Percentiles rank a stretch among this genome's conserved stretches.
phyloP scores from a whole-genome alignment of 1,284 basidiomycete species.

The Trichosporon sp. region DNA sequence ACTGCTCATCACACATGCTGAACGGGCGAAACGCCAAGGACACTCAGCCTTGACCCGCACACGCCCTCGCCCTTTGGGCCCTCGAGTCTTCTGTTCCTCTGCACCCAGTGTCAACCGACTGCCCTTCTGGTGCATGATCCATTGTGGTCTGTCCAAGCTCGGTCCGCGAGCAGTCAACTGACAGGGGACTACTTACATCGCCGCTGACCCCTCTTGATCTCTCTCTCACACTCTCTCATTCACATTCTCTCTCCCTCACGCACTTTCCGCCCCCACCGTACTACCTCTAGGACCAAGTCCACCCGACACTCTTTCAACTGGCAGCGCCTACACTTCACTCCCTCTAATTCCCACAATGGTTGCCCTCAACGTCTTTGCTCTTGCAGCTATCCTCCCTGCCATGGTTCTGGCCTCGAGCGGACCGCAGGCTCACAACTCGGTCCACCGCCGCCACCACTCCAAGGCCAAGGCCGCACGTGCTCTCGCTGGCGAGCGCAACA shows the following conservation, averaged over 20 bases:
- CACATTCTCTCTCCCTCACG: not conserved
- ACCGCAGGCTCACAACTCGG: conserved; percentile 12
- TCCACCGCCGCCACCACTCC: not conserved
- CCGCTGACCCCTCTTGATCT: not conserved
- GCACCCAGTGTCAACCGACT: not conserved
- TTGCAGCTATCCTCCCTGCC: conserved; percentile 33
- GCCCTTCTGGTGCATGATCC: not conserved
- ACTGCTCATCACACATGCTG: not conserved
- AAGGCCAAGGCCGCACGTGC: not conserved
- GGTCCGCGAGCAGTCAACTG: not conserved
- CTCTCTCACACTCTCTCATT: conserved; percentile 6
- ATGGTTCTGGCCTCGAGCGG: conserved; percentile 20
- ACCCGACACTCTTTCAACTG: not conserved
- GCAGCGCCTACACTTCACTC: not conserved
- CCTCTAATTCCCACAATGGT: conserved; percentile 24
- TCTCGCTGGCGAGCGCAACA: conserved; percentile 2
- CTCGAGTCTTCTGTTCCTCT: not conserved
- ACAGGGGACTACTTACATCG: not conserved
- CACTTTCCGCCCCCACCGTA: not conserved
- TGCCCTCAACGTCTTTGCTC: conserved; percentile 26
- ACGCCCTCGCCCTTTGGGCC: not conserved
- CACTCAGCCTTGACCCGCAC: not conserved
- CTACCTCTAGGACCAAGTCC: not conserved
- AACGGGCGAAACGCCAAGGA: not conserved
- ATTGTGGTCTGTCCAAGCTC: not conserved